A percentile compares a stretch with the other conserved stretches of the same genome.
These are phyloP conservation scores for Beta macrorhiza DNA, from an alignment of 179 eudicot species.

Conservation along the genomic window DNA sequence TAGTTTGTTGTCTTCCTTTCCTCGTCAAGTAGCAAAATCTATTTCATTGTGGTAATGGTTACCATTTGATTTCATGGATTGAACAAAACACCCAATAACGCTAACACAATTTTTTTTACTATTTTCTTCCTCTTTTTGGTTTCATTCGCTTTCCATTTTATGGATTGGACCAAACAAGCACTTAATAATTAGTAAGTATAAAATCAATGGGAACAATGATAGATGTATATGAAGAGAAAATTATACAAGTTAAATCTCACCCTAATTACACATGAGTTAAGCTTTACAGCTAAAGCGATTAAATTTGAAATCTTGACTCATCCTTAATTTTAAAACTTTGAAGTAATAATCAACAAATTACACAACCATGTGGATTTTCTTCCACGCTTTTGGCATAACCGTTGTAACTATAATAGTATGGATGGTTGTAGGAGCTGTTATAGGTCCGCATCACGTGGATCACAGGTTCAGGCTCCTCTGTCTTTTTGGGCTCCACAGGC, in stretches of 20 bases:
- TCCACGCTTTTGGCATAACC: conserved; percentile 13
- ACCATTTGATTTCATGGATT: too few relatives aligned
- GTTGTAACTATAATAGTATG: background rate
- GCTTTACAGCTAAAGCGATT: background rate
- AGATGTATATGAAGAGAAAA: background rate
- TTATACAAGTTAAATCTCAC: background rate
- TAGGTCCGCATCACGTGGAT: conserved; percentile 2
- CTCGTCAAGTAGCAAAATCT: too few relatives aligned
- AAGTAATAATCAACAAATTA: conserved; percentile 16
- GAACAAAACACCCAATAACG: too few relatives aligned
- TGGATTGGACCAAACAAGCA: too few relatives aligned
- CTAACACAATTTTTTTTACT: too few relatives aligned
- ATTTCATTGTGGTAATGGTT: too few relatives aligned
- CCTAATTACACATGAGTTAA: background rate
- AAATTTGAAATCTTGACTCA: background rate
- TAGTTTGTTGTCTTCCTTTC: too few relatives aligned
- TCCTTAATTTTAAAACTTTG: background rate
- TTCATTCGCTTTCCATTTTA: too few relatives aligned
- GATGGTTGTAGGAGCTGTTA: background rate
- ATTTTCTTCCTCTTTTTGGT: too few relatives aligned
- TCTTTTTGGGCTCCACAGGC: conserved; percentile 14
- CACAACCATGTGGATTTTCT: conserved; percentile 28
- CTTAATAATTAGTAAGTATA: too few relatives aligned
- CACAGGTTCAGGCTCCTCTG: background rate
- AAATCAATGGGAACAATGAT: too few relatives aligned